Evolutionary conservation across 2,329 filamentous ascomycete genomes (phyloP).

Genomic region (Monilinia laxa): DNA sequence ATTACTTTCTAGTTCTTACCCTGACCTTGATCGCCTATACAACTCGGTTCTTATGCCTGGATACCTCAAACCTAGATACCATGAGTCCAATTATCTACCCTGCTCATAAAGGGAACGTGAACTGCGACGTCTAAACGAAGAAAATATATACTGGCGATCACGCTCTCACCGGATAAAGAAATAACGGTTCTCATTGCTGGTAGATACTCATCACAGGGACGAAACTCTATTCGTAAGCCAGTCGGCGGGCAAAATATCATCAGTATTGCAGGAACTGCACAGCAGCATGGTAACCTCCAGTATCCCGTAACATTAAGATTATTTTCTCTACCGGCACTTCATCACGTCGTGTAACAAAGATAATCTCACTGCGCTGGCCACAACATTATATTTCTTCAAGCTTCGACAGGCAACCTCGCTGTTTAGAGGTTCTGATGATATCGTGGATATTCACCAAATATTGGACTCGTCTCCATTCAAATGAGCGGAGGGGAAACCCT

Average conservation of each 20-base stretch:
- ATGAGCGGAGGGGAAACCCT: constrained; percentile 30
- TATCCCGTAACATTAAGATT: constrained; percentile 19
- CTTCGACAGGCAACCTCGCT: constrained; percentile 21
- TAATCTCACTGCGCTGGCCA: constrained; percentile 23
- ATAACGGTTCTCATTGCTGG: constrained; percentile 6
- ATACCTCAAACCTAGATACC: not conserved
- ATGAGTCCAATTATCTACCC: not conserved
- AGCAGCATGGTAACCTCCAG: constrained; percentile 18
- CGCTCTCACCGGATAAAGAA: not conserved
- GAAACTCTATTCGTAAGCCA: constrained; percentile 21
- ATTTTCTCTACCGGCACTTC: constrained; percentile 21
- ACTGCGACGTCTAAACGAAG: constrained; percentile 1
- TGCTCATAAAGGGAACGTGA: not conserved
- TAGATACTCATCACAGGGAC: constrained; percentile 18
- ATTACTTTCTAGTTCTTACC: not conserved
- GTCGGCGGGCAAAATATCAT: constrained; percentile 10
- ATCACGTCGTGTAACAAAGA: constrained; percentile 16
- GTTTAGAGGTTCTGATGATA: constrained; percentile 18
- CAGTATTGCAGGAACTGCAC: constrained; percentile 19
- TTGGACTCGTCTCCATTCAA: constrained; percentile 21
- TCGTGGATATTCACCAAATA: constrained; percentile 9
- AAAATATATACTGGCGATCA: not conserved
- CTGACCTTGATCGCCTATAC: not conserved
- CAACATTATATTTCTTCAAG: constrained; percentile 19
- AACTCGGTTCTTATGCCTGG: not conserved